Evolutionary conservation across 192 early-diverging fungal species (phyloP).

Genomic region (Coemansia sp.): DNA sequence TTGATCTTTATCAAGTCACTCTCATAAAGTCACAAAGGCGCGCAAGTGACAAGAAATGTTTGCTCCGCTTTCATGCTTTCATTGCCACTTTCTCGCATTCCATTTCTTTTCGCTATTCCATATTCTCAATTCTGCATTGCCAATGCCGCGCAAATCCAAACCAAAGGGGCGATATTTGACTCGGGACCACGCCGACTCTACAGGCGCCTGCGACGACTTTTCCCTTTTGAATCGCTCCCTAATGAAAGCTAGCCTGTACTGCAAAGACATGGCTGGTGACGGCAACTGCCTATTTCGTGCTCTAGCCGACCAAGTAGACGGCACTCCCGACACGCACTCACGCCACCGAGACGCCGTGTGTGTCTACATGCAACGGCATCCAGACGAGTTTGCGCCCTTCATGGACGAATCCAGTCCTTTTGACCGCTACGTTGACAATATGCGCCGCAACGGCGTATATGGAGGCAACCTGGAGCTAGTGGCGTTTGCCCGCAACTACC

Average conservation of each 20-base stretch:
- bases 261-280: conserved; percentile 67
- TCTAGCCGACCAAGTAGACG: conserved; percentile 66
- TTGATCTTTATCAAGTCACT: no score
- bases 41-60: not conserved
- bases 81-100: not conserved
- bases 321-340: conserved; percentile 55
- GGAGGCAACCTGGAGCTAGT: conserved; percentile 74
- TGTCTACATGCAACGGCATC: conserved; percentile 56
- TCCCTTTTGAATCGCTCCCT: conserved; percentile 54
- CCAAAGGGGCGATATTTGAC: not conserved
- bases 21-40: no score
- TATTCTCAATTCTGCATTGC: not conserved
- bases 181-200: not conserved
- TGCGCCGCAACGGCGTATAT: conserved; percentile 60
- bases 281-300: conserved; percentile 70
- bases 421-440: conserved; percentile 54
- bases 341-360: conserved; percentile 57
- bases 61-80: not conserved
- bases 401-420: conserved; percentile 61
- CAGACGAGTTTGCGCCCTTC: conserved; percentile 60
- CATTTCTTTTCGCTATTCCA: not conserved
- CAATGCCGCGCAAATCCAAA: conserved; percentile 2
- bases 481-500: conserved; percentile 60
- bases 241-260: conserved; percentile 50
- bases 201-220: conserved; percentile 22